Percentiles rank a stretch among this genome's conserved stretches.
These are phyloP conservation scores for Dactylellina parvicollis DNA, from an alignment of 2,329 filamentous ascomycete species.

Conservation along the genomic window DNA sequence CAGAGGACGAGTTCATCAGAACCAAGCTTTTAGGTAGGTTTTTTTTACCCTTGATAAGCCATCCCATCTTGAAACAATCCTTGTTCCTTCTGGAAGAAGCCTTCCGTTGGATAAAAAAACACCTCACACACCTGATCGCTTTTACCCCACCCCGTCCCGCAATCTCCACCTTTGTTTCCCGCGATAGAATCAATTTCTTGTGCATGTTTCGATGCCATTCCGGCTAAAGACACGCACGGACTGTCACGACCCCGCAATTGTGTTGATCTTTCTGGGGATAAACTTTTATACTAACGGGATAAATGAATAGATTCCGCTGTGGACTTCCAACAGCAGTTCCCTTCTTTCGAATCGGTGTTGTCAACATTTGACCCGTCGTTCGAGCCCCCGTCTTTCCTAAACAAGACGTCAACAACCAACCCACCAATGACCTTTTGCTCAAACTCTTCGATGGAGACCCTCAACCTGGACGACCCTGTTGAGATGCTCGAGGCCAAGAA, in stretches of 20 bases:
- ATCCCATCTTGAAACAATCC: slow-evolving; percentile 30
- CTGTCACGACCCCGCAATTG: slow-evolving; percentile 39
- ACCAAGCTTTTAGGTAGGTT: slow-evolving; percentile 50
- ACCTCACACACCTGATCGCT: slow-evolving; percentile 44
- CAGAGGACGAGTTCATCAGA: slow-evolving; percentile 45
- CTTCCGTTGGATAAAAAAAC: slow-evolving; percentile 37
- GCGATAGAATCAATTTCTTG: slow-evolving; percentile 32
- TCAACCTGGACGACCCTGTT: slow-evolving; percentile 41
- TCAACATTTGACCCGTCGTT: slow-evolving; percentile 47
- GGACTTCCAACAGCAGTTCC: slow-evolving; percentile 41
- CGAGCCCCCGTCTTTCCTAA: slow-evolving; percentile 1
- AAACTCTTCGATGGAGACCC: slow-evolving; percentile 39
- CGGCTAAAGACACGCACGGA: slow-evolving; percentile 52
- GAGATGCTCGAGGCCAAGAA: slow-evolving; percentile 28
- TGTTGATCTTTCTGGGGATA: slow-evolving; percentile 25
- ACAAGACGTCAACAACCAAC: slow-evolving; percentile 9
- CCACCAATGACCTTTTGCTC: slow-evolving; percentile 32
- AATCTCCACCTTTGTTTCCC: slow-evolving; percentile 42
- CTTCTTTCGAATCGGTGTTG: slow-evolving; percentile 49
- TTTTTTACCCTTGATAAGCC: slow-evolving; percentile 14
- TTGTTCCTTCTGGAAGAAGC: slow-evolving; percentile 33
- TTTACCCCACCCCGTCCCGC: slow-evolving; percentile 29
- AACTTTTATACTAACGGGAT: slow-evolving; percentile 45
- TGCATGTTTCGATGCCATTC: slow-evolving; percentile 20
- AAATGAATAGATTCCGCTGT: slow-evolving; percentile 49